phyloP scores from a whole-genome alignment of 768 basidiomycete species.

The Mycena amicta region DNA sequence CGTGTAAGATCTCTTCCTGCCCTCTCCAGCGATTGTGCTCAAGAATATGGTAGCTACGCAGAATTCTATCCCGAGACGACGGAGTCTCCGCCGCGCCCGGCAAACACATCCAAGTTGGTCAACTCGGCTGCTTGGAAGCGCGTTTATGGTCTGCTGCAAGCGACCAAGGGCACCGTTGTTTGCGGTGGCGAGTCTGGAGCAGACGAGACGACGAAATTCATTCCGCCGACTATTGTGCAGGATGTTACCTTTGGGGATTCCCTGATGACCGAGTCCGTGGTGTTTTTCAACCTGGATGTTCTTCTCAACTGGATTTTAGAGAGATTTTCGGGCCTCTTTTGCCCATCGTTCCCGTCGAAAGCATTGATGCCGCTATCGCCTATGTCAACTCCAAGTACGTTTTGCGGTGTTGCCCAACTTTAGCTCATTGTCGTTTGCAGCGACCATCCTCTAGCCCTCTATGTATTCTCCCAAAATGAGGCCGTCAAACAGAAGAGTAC shows the following conservation, averaged over 20 bases:
- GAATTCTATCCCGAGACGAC: slow-evolving; percentile 57
- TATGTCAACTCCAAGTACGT: slow-evolving; percentile 63
- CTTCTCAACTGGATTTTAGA: slow-evolving; percentile 36
- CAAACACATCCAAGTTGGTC: slow-evolving; percentile 46
- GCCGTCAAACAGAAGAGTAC: slow-evolving; percentile 64
- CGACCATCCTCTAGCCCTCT: slow-evolving; percentile 74
- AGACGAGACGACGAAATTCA: slow-evolving; percentile 58
- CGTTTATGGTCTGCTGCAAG: slow-evolving; percentile 62
- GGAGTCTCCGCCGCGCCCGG: background rate
- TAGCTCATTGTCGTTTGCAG: slow-evolving; percentile 33
- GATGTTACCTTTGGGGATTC: slow-evolving; percentile 66
- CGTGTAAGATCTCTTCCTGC: slow-evolving; percentile 32
- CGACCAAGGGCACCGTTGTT: slow-evolving; percentile 65
- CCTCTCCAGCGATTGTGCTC: background rate
- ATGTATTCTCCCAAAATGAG: slow-evolving; percentile 69
- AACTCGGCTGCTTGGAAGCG: slow-evolving; percentile 57
- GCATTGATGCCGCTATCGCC: slow-evolving; percentile 70
- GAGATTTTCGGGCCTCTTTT: slow-evolving; percentile 87
- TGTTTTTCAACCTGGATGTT: background rate
- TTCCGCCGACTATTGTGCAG: slow-evolving; percentile 74
- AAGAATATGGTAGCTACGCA: slow-evolving; percentile 41
- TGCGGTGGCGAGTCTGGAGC: slow-evolving; percentile 55
- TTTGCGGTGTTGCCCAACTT: background rate
- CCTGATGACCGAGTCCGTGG: slow-evolving; percentile 72
- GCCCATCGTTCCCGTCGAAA: slow-evolving; percentile 72